phyloP scores from a whole-genome alignment of 2,329 filamentous ascomycete genomes.

The Aureobasidium sp. region DNA sequence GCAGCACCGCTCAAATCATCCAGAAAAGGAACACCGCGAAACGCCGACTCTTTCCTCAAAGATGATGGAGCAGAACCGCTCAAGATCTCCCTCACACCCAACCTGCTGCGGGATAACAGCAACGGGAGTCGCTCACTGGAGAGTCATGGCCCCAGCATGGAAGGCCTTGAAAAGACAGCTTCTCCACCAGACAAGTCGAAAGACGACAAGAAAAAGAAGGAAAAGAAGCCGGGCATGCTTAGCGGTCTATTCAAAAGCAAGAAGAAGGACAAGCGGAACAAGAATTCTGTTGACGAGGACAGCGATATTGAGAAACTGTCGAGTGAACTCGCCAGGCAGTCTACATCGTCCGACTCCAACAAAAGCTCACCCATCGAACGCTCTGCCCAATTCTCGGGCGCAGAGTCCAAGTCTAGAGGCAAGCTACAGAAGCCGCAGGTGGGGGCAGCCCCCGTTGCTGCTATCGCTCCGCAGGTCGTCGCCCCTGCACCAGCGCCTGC shows the following conservation, averaged over 20 bases:
- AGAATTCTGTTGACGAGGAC: constrained; percentile 26
- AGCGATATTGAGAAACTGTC: constrained; percentile 25
- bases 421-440: constrained; percentile 20
- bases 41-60: constrained; percentile 95
- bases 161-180: constrained; percentile 63
- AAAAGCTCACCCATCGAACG: background rate
- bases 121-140: constrained; percentile 18
- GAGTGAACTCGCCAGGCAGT: constrained; percentile 16
- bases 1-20: constrained; percentile 53
- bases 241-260: constrained; percentile 61
- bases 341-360: background rate
- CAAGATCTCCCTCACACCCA: constrained; percentile 94
- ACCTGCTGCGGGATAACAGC: constrained; percentile 75
- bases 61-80: constrained; percentile 92
- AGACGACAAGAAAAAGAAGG: constrained; percentile 67
- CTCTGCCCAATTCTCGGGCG: background rate
- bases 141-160: constrained; percentile 51
- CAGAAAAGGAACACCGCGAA: constrained; percentile 77
- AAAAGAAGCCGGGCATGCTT: constrained; percentile 63
- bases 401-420: constrained; percentile 12
- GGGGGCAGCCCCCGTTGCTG: background rate
- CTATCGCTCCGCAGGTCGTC: background rate
- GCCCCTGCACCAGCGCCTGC: background rate
- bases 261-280: constrained; percentile 55
- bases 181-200: constrained; percentile 55